Base-by-base conservation (phyloP, 2,329 filamentous ascomycete species). In the Colletotrichum salicis region DNA sequence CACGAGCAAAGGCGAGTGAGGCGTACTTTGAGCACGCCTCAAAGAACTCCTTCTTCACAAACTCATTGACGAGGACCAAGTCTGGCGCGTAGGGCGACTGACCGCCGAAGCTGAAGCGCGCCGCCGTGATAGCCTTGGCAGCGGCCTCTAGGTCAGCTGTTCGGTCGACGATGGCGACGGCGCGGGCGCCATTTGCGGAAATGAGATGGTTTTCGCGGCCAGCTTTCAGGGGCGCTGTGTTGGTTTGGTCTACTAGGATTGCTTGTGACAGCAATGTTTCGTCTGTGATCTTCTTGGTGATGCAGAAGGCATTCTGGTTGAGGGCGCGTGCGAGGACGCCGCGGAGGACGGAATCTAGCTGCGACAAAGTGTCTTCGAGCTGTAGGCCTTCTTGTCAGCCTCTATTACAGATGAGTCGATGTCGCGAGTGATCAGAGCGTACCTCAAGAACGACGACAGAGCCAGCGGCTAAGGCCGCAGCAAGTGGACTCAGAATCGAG, bases 21-120 rank as follows among this genome's bases (percentile, higher is more conserved):
- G 70, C 70, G 11, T 71, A 59, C 48, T 70, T 71, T 2, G 65
- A 71, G 27, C 70, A 71, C 12, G 70, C 70, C 66, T 86, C 82
- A 0, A 89, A 77, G 73, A 92, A 91, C 0, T 84, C 82, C 66
- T 86, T 83, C 79, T 88, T 87, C 4, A 85, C 82, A 70, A 86
- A 92, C 73, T 92, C 90, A 71, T 92, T 91, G n/a, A 92, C 89
- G 0, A 92, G 79, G 0, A 92, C 86, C 0, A 91, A 35, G 75
- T 92, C 90, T 0, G 90, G 90, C 0, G 89, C 87, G 75, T 91
- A 92, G 0, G 89, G 84, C 1, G 89, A 91, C 2, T 79, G 82
- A 2, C 89, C 89, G 1, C 86, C 82, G 35, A 90, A 88, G 15
- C 80, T 80, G 74, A 91, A 88, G 2, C 89, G 83, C 1, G 90